phyloP scores from a whole-genome alignment of 768 basidiomycete genomes.

The Tylopilus intermedius region DNA sequence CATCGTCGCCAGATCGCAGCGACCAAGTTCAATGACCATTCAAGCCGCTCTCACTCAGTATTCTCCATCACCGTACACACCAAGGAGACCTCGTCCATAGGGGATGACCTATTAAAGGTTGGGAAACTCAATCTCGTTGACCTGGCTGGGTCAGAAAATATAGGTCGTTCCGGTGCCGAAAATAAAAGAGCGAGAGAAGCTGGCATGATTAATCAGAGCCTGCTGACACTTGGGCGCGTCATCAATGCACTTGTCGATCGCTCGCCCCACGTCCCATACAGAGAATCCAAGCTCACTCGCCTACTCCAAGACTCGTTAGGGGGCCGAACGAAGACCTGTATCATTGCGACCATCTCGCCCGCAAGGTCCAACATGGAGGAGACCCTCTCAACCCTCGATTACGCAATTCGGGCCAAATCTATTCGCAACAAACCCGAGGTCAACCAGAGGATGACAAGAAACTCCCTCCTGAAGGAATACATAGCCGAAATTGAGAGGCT shows the following conservation, averaged over 20 bases:
- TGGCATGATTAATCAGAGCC: constrained; percentile 97
- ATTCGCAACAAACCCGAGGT: constrained; percentile 94
- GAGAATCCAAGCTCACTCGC: constrained; percentile 96
- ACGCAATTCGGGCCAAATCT: constrained; percentile 90
- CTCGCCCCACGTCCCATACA: constrained; percentile 88
- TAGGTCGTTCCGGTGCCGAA: constrained; percentile 92
- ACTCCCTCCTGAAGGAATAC: constrained; percentile 89
- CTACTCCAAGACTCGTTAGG: constrained; percentile 98
- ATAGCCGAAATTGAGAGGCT: constrained; percentile 89
- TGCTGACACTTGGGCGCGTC: constrained; percentile 93
- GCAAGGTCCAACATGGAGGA: constrained; percentile 93
- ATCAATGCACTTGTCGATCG: constrained; percentile 95
- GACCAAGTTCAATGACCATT: constrained; percentile 97
- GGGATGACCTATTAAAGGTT: constrained; percentile 86
- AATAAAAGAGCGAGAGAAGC: constrained; percentile 94
- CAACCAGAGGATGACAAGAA: constrained; percentile 91
- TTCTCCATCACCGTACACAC: constrained; percentile 94
- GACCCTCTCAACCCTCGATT: constrained; percentile 94
- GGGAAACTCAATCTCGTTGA: constrained; percentile 98
- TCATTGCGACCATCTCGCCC: constrained; percentile 94
- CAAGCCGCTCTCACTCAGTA: constrained; percentile 94
- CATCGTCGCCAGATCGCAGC: constrained; percentile 88
- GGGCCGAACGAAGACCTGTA: constrained; percentile 94
- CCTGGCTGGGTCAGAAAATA: constrained; percentile 95
- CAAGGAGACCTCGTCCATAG: constrained; percentile 72